A percentile compares a stretch with the other conserved stretches of the same genome.
phyloP scores from a whole-genome alignment of 352 stramenopile genomes.

The Globisporangium acanthophoron region DNA sequence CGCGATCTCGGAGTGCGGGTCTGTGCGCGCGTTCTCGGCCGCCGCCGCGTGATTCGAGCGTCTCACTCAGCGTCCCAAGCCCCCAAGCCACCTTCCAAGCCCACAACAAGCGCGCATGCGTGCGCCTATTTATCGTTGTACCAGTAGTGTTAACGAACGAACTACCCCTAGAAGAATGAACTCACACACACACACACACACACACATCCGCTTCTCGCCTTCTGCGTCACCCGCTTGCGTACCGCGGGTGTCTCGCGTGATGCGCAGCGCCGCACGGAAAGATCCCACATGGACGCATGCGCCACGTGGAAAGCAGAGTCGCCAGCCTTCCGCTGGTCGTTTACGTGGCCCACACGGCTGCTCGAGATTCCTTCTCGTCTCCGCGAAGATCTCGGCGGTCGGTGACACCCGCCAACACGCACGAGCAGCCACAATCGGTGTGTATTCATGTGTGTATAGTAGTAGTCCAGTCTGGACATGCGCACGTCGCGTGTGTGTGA shows the following conservation, averaged over 20 bases:
- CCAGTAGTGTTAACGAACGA: neutral
- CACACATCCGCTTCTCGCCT: neutral
- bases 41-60: conserved; percentile 1
- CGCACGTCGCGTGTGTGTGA: no score
- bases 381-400: neutral
- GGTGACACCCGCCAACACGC: no score
- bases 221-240: neutral
- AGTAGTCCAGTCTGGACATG: no score
- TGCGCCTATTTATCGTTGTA: conserved; percentile 8
- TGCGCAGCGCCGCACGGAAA: neutral
- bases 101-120: neutral
- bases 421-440: no score
- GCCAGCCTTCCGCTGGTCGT: no score
- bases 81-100: neutral
- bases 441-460: no score
- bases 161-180: neutral
- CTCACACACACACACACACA: neutral
- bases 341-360: no score
- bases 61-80: neutral
- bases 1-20: conserved; percentile 9
- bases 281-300: neutral
- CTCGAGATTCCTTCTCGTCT: neutral
- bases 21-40: conserved; percentile 1
- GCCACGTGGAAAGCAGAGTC: neutral
- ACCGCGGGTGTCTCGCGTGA: neutral